Conservation (phyloP, 1,139 yeast species). For the Diutina rugosa region DNA sequence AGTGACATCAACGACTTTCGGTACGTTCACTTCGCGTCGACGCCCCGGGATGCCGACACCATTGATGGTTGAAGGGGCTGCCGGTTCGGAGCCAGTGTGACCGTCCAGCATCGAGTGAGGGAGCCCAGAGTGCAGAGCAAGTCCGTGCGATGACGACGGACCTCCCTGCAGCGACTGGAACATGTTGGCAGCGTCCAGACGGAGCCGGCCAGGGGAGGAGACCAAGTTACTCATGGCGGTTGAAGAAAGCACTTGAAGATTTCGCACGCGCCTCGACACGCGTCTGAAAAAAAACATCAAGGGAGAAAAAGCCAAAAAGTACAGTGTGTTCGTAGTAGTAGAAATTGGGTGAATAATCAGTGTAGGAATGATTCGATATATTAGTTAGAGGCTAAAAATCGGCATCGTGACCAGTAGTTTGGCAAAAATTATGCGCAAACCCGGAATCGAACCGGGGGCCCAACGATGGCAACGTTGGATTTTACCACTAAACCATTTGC, state of each 20-base stretch:
- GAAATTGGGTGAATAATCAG: too few relatives aligned
- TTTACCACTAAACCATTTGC: too few relatives aligned
- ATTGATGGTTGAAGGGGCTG: not conserved
- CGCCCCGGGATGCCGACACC: not conserved
- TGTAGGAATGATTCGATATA: too few relatives aligned
- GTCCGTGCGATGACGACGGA: slow-evolving; percentile 10
- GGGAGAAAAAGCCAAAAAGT: too few relatives aligned
- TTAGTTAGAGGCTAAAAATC: too few relatives aligned
- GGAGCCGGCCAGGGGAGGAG: slow-evolving; percentile 32
- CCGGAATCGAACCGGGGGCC: too few relatives aligned
- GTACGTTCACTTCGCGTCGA: slow-evolving; percentile 52
- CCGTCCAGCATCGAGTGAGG: not conserved
- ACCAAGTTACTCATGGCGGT: slow-evolving; percentile 28
- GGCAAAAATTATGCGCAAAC: too few relatives aligned
- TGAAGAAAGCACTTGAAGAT: not conserved
- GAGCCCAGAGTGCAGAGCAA: slow-evolving; percentile 2
- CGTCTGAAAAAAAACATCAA: not conserved
- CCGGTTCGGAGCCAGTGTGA: not conserved
- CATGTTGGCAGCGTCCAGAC: slow-evolving; percentile 33
- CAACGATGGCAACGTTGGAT: too few relatives aligned
- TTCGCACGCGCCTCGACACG: not conserved
- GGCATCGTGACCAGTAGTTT: too few relatives aligned
- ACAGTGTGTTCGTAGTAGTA: too few relatives aligned
- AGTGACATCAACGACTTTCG: slow-evolving; percentile 80
- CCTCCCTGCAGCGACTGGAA: slow-evolving; percentile 29